phyloP scores from a whole-genome alignment of 805 yeast genomes.

The Spencermartinsiella europaea region DNA sequence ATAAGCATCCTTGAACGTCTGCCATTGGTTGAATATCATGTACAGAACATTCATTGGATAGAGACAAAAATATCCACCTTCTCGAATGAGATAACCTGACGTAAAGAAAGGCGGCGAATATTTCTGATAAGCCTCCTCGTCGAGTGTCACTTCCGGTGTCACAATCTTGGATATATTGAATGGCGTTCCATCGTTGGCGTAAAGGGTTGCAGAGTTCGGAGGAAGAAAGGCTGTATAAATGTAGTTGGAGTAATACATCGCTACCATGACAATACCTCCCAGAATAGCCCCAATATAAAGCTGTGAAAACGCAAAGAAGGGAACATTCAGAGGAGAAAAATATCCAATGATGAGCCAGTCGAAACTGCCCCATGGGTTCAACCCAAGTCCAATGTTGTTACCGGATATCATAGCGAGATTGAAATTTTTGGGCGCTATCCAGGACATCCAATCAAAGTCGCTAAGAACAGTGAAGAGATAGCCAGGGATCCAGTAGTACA shows the following conservation, averaged over 20 bases:
- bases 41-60: constrained; percentile 4
- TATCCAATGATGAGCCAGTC: constrained; percentile 38
- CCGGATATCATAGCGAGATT: constrained; percentile 49
- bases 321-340: constrained; percentile 39
- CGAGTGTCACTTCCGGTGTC: constrained; percentile 15
- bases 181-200: constrained; percentile 46
- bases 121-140: constrained; percentile 37
- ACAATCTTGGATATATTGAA: constrained; percentile 47
- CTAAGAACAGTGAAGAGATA: constrained; percentile 54
- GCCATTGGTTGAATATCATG: constrained; percentile 9
- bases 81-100: constrained; percentile 46
- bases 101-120: constrained; percentile 55
- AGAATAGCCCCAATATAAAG: constrained; percentile 7
- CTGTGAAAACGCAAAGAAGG: constrained; percentile 33
- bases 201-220: constrained; percentile 49
- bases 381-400: constrained; percentile 41
- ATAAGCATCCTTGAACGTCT: constrained; percentile 21
- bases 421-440: constrained; percentile 52
- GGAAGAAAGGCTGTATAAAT: constrained; percentile 56
- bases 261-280: constrained; percentile 31
- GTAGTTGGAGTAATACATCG: constrained; percentile 49
- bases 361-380: constrained; percentile 43
- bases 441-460: constrained; percentile 52
- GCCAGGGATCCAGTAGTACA: constrained; percentile 58
- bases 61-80: constrained; percentile 4